These are phyloP conservation scores for Trichoderma oligosporum DNA, from an alignment of 2,329 filamentous ascomycete species.

Conservation along the genomic window DNA sequence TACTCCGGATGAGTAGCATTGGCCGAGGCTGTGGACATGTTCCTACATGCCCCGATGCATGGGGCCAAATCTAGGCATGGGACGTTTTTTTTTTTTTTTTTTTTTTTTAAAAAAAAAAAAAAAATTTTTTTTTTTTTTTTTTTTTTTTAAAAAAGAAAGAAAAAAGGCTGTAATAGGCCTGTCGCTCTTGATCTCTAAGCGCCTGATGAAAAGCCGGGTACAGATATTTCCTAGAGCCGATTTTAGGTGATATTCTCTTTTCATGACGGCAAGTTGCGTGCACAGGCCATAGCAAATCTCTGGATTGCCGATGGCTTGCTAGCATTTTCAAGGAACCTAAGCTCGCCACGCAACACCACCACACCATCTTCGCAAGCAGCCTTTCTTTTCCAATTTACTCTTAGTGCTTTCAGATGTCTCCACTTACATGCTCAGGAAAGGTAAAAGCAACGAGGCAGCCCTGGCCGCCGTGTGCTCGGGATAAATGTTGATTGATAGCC, in stretches of 20 bases:
- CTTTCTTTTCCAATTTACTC: neutral
- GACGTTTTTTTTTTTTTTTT: too few species aligned
- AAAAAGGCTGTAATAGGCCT: neutral
- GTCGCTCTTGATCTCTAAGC: neutral
- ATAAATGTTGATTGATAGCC: slow-evolving; percentile 16
- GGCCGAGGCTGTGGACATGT: slow-evolving; percentile 14
- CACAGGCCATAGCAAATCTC: slow-evolving; percentile 22
- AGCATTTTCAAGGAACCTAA: neutral
- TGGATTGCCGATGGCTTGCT: slow-evolving; percentile 16
- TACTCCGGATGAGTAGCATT: slow-evolving; percentile 17
- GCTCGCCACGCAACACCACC: slow-evolving; percentile 3
- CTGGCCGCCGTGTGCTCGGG: slow-evolving; percentile 12
- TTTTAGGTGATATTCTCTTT: neutral
- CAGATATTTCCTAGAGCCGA: neutral
- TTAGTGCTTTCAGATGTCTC: slow-evolving; percentile 1
- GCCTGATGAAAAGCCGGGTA: neutral
- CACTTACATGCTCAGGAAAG: slow-evolving; percentile 7
- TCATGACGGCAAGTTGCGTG: slow-evolving; percentile 9
- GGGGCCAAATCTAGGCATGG: slow-evolving; percentile 20
- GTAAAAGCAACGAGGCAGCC: slow-evolving; percentile 14
- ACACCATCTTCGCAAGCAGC: slow-evolving; percentile 5
- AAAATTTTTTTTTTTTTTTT: too few species aligned
- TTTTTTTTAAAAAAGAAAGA: too few species aligned
- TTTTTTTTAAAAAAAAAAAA: too few species aligned
- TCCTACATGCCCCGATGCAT: slow-evolving; percentile 20